phyloP scores from a whole-genome alignment of 805 yeast species.

The Lipomyces starkeyi region DNA sequence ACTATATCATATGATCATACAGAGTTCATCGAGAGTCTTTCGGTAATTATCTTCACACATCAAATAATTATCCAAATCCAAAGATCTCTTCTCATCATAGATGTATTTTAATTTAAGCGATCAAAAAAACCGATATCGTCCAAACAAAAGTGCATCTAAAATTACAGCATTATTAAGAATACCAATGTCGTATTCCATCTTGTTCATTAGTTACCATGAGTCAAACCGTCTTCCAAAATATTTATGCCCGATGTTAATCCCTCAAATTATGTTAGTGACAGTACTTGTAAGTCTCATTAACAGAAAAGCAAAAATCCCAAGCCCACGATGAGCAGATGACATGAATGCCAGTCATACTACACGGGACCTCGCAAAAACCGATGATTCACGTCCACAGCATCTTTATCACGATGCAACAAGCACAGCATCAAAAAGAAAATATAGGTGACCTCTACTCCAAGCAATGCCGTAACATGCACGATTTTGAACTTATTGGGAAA shows the following conservation, averaged over 20 bases:
- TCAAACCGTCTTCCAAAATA: neutral
- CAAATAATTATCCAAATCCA: too few relatives aligned
- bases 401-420: neutral
- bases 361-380: neutral
- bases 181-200: neutral
- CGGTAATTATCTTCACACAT: too few relatives aligned
- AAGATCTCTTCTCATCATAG: too few relatives aligned
- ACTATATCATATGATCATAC: too few relatives aligned
- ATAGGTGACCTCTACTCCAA: neutral
- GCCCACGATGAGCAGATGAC: neutral
- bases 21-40: too few relatives aligned
- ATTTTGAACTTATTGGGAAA: constrained; percentile 1
- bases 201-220: neutral
- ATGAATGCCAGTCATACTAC: neutral
- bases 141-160: neutral
- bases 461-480: too few relatives aligned
- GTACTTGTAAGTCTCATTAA: too few relatives aligned
- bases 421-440: neutral
- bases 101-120: neutral
- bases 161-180: neutral
- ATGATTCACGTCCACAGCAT: neutral
- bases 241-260: neutral
- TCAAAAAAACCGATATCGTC: neutral
- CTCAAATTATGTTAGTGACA: neutral
- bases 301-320: neutral